Base-by-base conservation (phyloP, 1,139 yeast species). In the Yamadazyma membranifaciens region DNA sequence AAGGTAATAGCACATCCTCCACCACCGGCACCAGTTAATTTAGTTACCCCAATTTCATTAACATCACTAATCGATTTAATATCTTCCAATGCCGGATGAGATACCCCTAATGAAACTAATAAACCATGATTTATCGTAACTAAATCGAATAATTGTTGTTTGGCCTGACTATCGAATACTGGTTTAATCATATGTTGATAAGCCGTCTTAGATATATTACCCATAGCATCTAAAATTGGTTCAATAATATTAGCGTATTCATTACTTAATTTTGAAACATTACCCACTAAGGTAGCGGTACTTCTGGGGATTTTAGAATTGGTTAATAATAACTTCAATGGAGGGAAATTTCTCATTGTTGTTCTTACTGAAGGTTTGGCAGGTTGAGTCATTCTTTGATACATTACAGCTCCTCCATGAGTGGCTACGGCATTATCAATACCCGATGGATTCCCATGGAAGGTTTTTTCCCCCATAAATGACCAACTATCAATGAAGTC, bases 1-100 rank as follows among this genome's bases (percentile, higher is more conserved):
- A 92, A 67, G 0, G 98, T 92, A 42, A 94, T 84, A 14, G 97
- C 96, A 67, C 99, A 92, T 1, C 99, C 99, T 34, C 99, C 99
- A 14, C 98, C 98, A 20, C 99, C 99, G 0, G 98, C 98, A 33
- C 99, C 99, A 0, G 98, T 92, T 45, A 92, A 73, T 61, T 92
- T 92, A 1, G 99, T 91, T 45, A 87, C 82, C 6, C 99, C 99
- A 28, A 92, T 63, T 2, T 67, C 57, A 42, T 78, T 57, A 34
- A 69, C 72, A 54, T 85, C 91, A 17, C 87, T 76, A 14, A 81
- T 67, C 17, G 78, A 65, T 51, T 81, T 83, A 36, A 91, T 79
- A 39, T 72, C 69, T 57, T 92, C 98, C 44, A 92, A 69, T 14
- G 84, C 73, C 4, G 97, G 95, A 60, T 94, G 98, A 11, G 95